These are phyloP conservation scores for Tetrahymena malaccensis DNA, from an alignment of 73 alveolate genomes.

Conservation along the genomic window DNA sequence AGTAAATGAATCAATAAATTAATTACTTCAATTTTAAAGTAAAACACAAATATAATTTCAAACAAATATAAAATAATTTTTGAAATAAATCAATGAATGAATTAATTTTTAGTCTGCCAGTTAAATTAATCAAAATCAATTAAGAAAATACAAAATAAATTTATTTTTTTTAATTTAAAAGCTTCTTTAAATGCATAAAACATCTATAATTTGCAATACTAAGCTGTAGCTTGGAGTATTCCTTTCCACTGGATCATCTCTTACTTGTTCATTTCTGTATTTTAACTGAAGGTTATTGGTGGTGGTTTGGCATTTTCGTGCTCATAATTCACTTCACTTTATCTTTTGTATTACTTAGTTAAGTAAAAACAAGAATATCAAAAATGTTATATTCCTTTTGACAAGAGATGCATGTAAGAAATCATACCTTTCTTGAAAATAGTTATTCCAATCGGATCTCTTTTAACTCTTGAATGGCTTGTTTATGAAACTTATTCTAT, in stretches of 20 bases:
- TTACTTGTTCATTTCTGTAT: background rate
- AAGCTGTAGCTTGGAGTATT: background rate
- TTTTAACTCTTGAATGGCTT: slow-evolving; percentile 1
- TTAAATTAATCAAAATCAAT: no score
- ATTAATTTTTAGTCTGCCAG: no score
- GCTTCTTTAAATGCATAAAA: background rate
- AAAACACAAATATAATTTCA: no score
- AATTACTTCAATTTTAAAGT: no score
- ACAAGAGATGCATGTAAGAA: background rate
- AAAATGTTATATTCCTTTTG: background rate
- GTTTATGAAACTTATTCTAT: background rate
- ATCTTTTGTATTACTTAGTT: background rate
- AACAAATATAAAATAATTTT: no score
- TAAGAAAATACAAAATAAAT: background rate
- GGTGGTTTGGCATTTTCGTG: background rate
- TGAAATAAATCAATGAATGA: no score
- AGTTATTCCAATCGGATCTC: background rate
- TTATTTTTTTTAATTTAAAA: background rate
- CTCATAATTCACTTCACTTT: background rate
- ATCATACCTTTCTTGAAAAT: background rate
- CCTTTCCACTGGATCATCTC: background rate
- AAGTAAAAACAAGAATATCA: background rate
- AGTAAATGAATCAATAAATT: no score
- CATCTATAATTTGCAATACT: background rate
- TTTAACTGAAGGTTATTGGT: background rate